These are phyloP conservation scores for Diaporthe sp. DNA, from an alignment of 2,329 filamentous ascomycete genomes.

Conservation along the genomic window DNA sequence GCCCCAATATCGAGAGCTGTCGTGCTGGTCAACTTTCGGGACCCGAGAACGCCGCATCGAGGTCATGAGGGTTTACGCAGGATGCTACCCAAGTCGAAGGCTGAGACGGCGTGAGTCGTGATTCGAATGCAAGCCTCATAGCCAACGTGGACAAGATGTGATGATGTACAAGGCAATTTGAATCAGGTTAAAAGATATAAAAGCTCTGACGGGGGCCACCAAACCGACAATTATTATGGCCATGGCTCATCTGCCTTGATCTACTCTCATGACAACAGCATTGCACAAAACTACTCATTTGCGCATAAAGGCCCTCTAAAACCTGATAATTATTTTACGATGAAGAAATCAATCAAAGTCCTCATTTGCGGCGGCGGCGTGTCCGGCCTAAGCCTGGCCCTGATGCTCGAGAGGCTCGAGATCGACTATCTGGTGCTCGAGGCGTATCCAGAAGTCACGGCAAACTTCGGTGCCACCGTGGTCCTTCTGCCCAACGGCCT, in stretches of 20 bases:
- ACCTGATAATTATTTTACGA: no score
- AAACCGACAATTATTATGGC: neutral
- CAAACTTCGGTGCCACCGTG: neutral
- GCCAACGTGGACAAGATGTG: neutral
- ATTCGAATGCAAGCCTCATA: neutral
- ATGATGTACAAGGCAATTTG: neutral
- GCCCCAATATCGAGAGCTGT: neutral
- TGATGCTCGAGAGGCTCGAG: neutral
- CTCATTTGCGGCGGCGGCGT: neutral
- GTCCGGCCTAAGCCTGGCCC: neutral
- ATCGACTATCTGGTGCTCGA: neutral
- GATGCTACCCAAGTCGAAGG: neutral
- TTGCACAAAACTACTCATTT: neutral
- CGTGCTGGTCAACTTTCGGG: neutral
- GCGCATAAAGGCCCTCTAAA: no score
- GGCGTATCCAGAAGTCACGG: neutral
- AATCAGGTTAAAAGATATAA: neutral
- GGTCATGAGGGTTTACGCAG: neutral
- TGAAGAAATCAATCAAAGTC: neutral
- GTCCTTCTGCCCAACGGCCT: neutral
- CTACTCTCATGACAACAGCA: neutral
- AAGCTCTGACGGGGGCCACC: neutral
- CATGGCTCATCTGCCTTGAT: neutral
- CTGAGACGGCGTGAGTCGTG: neutral
- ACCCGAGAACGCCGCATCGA: neutral